Percentiles rank a stretch among this genome's conserved stretches.
phyloP scores from a whole-genome alignment of 2,329 filamentous ascomycete species.

The Chaetomiaceae sp. region DNA sequence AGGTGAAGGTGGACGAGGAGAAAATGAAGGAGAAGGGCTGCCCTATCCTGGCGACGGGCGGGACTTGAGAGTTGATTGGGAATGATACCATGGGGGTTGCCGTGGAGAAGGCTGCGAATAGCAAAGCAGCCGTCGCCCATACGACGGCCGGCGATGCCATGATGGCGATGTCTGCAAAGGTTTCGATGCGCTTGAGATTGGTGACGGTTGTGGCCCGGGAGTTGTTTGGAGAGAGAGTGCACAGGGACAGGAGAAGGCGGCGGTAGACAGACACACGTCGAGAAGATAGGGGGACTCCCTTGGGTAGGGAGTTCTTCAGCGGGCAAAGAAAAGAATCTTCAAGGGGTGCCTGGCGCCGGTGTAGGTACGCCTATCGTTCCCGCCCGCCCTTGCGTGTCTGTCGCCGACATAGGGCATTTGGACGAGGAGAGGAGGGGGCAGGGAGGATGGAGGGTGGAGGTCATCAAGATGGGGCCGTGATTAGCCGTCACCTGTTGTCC shows the following conservation, averaged over 20 bases:
- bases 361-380: neutral
- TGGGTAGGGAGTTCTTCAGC: conserved; percentile 1
- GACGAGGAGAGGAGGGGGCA: too few relatives aligned
- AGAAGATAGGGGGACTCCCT: neutral
- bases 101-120: conserved; percentile 28
- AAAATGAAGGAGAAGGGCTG: conserved; percentile 66
- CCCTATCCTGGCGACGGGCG: conserved; percentile 66
- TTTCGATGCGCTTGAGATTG: neutral
- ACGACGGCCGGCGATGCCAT: conserved; percentile 22
- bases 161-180: conserved; percentile 6
- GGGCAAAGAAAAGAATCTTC: conserved; percentile 3
- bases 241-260: neutral
- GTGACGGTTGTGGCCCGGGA: neutral
- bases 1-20: conserved; percentile 66
- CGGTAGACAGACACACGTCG: neutral
- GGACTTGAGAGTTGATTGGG: conserved; percentile 79
- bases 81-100: conserved; percentile 48
- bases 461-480: conserved; percentile 4
- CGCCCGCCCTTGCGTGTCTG: conserved; percentile 14
- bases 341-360: conserved; percentile 13
- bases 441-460: too few relatives aligned
- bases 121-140: conserved; percentile 27
- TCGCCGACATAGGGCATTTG: too few relatives aligned
- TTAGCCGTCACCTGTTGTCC: conserved; percentile 3
- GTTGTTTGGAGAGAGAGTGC: neutral